Evolutionary conservation across 805 yeast genomes (phyloP), one percentile per base, ranked within the genome.

Genomic region (Debaryomyces maramus): DNA sequence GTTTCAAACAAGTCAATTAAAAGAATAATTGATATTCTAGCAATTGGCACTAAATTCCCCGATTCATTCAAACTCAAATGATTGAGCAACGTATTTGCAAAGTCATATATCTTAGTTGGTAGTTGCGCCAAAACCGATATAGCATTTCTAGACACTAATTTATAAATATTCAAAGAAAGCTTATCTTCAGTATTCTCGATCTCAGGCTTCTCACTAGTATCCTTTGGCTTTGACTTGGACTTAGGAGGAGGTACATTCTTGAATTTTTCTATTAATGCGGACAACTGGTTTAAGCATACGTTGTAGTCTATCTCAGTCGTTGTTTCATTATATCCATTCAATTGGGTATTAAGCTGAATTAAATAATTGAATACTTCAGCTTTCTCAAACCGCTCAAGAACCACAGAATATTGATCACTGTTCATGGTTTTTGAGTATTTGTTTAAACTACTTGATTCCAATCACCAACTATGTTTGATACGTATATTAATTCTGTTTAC

Each of bases 1-100:
- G 51, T 38, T 31, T 68, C 71, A 48, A 63, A 60, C 21, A 70
- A 41, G 40, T 70, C 74, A 32, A 60, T 64, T 33, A 70, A 56
- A 9, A 70, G 38, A 13, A 68, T 46, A 6, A 59, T 51, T 2
- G 68, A 55, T 16, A 63, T 44, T 11, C 53, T 44, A 9, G 58
- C 52, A 3, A 50, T 47, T 3, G 45, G 37, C 4, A 53, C 17
- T 11, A 57, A 39, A 6, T 46, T 49, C 18, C 48, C 52, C 18
- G 17, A 40, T 5, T 51, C 56, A 14, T 44, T 50, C 9, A 55
- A 41, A 3, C 36, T 42, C 30, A 67, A 33, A 39, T 58, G 52
- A 30, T 58, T 58, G 37, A 68, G 48, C 14, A 67, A 54, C 13
- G 47, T 54, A 43, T 70, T 68, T 37, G 70, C 64, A 20, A 63